Percentiles rank a stretch among this genome's conserved stretches.
Conservation (phyloP, 768 basidiomycete species). For the Tylopilus sp. region DNA sequence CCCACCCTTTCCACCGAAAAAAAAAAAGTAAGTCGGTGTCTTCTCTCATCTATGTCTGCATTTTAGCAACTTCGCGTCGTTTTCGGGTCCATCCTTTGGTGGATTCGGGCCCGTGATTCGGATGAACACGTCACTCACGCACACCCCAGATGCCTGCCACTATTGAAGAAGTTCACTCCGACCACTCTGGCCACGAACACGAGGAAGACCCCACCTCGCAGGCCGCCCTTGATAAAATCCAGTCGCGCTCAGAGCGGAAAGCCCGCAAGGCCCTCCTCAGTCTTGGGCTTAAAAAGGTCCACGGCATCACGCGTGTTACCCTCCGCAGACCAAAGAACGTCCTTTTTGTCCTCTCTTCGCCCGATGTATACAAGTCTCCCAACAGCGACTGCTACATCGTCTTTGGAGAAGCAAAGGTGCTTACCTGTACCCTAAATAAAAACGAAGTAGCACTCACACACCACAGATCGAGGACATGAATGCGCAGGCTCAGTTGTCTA, state of each 20-base stretch:
- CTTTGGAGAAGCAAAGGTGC: slow-evolving; percentile 93
- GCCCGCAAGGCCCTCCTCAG: slow-evolving; percentile 90
- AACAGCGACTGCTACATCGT: slow-evolving; percentile 99
- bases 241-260: slow-evolving; percentile 92
- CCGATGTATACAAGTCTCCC: slow-evolving; percentile 97
- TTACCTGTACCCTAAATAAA: slow-evolving; percentile 8
- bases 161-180: slow-evolving; percentile 80
- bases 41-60: not conserved
- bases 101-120: slow-evolving; percentile 27
- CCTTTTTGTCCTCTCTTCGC: slow-evolving; percentile 87
- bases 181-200: slow-evolving; percentile 71
- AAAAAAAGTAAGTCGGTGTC: slow-evolving; percentile 19
- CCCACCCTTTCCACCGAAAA: slow-evolving; percentile 14
- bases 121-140: slow-evolving; percentile 32
- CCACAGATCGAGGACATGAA: slow-evolving; percentile 83
- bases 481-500: slow-evolving; percentile 68
- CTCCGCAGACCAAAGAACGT: slow-evolving; percentile 95
- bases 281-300: slow-evolving; percentile 90
- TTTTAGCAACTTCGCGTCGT: not conserved
- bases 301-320: slow-evolving; percentile 92
- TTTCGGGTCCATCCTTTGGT: slow-evolving; percentile 6
- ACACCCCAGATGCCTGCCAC: slow-evolving; percentile 58
- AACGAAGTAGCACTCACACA: not conserved
- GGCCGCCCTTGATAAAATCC: slow-evolving; percentile 87
- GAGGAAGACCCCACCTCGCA: slow-evolving; percentile 84